These are phyloP conservation scores for Eleusine coracana DNA, from an alignment of 176 grass and related monocot genomes.

Conservation along the genomic window DNA sequence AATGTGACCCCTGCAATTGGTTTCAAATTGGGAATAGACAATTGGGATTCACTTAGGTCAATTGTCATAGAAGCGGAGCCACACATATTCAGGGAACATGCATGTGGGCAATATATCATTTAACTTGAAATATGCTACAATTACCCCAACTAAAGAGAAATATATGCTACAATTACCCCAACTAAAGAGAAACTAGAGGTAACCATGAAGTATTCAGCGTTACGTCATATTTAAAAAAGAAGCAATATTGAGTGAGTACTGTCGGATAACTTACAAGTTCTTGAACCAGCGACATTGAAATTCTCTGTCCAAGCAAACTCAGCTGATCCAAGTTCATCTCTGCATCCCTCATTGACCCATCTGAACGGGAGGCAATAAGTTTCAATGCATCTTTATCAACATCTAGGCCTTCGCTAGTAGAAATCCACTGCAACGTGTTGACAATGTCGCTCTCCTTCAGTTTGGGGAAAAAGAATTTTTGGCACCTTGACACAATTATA, in stretches of 20 bases:
- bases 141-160: not conserved
- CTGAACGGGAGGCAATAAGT: conserved; percentile 88
- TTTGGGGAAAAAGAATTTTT: conserved; percentile 94
- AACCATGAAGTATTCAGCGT: conserved; percentile 12
- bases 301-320: conserved; percentile 88
- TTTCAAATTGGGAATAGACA: not conserved
- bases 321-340: conserved; percentile 96
- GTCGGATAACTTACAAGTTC: conserved; percentile 80
- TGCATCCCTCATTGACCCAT: conserved; percentile 93
- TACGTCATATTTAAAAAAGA: conserved; percentile 15
- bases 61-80: not conserved
- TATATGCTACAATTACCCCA: no score
- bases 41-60: not conserved
- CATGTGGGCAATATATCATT: not conserved
- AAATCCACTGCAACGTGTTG: conserved; percentile 85
- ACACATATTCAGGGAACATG: not conserved
- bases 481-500: conserved; percentile 85
- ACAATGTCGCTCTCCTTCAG: conserved; percentile 86
- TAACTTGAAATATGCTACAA: conserved; percentile 28
- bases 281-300: conserved; percentile 87
- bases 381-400: conserved; percentile 88
- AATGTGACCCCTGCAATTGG: not conserved
- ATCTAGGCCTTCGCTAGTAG: conserved; percentile 85
- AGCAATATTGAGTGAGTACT: not conserved
- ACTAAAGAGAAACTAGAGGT: not conserved